Base-by-base conservation (phyloP, 2,329 filamentous ascomycete genomes). In the Mariannaea elegans region DNA sequence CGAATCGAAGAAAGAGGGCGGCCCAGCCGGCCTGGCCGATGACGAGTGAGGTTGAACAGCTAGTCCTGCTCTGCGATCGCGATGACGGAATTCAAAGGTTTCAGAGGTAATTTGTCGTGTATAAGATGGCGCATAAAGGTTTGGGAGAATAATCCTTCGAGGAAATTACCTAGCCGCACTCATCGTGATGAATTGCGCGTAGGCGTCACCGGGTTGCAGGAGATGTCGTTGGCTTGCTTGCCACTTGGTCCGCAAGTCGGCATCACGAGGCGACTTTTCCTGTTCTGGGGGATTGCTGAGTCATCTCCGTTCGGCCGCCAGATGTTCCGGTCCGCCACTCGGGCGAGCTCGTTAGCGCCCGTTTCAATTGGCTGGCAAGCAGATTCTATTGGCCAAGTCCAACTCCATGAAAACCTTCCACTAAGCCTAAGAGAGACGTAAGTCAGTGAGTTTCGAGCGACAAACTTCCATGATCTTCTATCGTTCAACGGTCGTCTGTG, bases 241-340 rank as follows among this genome's bases (percentile, higher is more conserved):
- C 69, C 69, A 71, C 69, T 64, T 64, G 56, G 55, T 70, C 65
- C 69, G 69, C 63, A 62, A 46, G 62, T 71, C 69, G 69, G 69
- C 67, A 71, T 69, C 69, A 66, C 67, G 59, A 66, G 63, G 64
- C 55, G 65, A 62, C 60, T 68, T 68, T 69, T 70, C 67, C 68
- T 56, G 39, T 56, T 67, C 61, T 48, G 38, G 61, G 52, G 23
- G n/a, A 0, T 13, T 46, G 69, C 69, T 71, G 69, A 71, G 64
- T 71, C 69, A 71, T 65, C 56, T 2, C 27, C 6, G 1, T 38
- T 59, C 63, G 64, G 68, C 55, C 18, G 18, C 21, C 46, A 61
- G 59, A 71, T 71, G 48, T 68, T 71, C 69, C 69, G 66, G 18
- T 21, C 49, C 55, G 59, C 50, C 52, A 46, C 39, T 46, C 16